Conservation (phyloP, 2,329 filamentous ascomycete genomes). For the Talaromyces verruculosus region DNA sequence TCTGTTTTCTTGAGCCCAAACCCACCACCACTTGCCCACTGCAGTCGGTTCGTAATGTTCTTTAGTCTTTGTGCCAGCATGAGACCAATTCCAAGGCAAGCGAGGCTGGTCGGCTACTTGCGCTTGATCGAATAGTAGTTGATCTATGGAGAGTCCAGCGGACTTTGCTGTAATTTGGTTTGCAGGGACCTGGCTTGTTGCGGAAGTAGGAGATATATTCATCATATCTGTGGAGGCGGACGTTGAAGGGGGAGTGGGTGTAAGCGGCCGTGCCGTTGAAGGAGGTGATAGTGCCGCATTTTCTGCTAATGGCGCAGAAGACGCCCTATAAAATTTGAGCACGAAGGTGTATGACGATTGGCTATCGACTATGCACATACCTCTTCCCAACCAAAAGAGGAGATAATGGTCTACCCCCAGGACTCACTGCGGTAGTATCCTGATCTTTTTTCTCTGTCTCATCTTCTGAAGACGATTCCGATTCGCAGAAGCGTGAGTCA, state of each 20-base stretch:
- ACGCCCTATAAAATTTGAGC: neutral
- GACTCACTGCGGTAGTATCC: neutral
- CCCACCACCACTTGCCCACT: slow-evolving; percentile 10
- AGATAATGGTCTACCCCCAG: neutral
- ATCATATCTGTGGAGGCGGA: neutral
- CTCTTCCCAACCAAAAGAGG: neutral
- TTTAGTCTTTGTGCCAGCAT: neutral
- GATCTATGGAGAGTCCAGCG: neutral
- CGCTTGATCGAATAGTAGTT: neutral
- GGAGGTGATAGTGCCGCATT: neutral
- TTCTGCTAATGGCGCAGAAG: neutral
- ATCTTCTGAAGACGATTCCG: neutral
- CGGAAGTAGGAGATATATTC: neutral
- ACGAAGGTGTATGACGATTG: neutral
- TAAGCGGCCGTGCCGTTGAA: neutral
- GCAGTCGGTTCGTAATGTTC: neutral
- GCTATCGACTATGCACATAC: neutral
- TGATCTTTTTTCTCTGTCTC: neutral
- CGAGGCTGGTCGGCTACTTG: slow-evolving; percentile 9
- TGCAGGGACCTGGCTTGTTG: neutral
- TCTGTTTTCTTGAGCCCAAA: neutral
- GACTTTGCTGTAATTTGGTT: neutral
- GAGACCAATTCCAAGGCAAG: neutral
- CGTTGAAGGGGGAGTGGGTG: neutral
- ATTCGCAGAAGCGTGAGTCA: neutral